These are phyloP conservation scores for Nidularia pulvinata DNA, from an alignment of 768 basidiomycete genomes.

Conservation along the genomic window DNA sequence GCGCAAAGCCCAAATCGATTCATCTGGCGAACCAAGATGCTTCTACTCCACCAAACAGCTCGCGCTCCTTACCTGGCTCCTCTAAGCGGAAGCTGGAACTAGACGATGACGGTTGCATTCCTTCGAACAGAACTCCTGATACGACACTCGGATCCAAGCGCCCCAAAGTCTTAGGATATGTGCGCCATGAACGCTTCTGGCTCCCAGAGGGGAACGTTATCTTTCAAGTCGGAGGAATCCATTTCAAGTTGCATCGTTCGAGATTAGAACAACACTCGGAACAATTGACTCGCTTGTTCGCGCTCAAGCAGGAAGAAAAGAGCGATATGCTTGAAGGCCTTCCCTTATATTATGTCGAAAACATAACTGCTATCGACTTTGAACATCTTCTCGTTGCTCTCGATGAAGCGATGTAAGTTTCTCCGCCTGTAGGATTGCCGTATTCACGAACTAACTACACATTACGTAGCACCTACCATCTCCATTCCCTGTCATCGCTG, in stretches of 20 bases:
- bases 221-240: not conserved
- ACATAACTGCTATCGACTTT: not conserved
- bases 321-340: not conserved
- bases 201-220: not conserved
- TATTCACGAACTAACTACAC: not conserved
- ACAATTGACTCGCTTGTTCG: not conserved
- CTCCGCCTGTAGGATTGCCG: not conserved
- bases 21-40: too few species aligned
- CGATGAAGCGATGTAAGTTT: not conserved
- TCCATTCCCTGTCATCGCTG: not conserved
- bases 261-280: not conserved
- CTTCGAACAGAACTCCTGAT: too few species aligned
- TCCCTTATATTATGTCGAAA: not conserved
- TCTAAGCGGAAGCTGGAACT: too few species aligned
- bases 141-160: too few species aligned
- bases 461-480: not conserved
- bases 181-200: not conserved
- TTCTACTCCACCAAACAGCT: too few species aligned
- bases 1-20: too few species aligned
- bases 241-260: not conserved
- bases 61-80: too few species aligned
- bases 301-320: not conserved
- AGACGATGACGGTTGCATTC: too few species aligned
- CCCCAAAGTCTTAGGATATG: too few species aligned
- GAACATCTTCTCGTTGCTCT: not conserved